phyloP scores from a whole-genome alignment of 2,329 filamentous ascomycete species.

The Calonectria henricotiae region DNA sequence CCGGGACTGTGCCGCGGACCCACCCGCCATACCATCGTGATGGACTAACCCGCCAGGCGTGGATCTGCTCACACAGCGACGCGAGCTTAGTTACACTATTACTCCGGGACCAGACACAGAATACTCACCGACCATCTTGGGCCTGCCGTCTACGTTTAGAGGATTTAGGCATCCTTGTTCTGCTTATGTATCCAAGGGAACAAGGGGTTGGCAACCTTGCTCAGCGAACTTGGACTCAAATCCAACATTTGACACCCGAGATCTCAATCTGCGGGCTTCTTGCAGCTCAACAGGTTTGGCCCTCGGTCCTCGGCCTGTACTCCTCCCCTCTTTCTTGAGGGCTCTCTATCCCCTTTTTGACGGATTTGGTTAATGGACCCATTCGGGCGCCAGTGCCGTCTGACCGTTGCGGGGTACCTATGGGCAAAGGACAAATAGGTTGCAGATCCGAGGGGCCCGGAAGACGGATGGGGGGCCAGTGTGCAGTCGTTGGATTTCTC shows the following conservation, averaged over 20 bases:
- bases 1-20: conserved; percentile 54
- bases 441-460: conserved; percentile 50
- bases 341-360: conserved; percentile 34
- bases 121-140: conserved; percentile 29
- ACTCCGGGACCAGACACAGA: conserved; percentile 13
- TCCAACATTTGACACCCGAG: conserved; percentile 11
- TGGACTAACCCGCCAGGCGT: conserved; percentile 39
- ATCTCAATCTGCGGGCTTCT: conserved; percentile 25
- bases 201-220: conserved; percentile 2
- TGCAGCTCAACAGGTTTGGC: conserved; percentile 33
- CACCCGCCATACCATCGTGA: conserved; percentile 45
- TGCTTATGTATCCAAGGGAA: neutral
- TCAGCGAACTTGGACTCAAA: neutral
- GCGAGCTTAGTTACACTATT: conserved; percentile 34
- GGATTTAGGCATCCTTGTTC: conserved; percentile 20
- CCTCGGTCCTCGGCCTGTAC: conserved; percentile 34
- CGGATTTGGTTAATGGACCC: conserved; percentile 45
- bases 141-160: conserved; percentile 20
- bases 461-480: conserved; percentile 41
- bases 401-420: conserved; percentile 52
- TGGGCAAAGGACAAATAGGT: conserved; percentile 50
- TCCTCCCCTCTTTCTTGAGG: conserved; percentile 36
- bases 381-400: conserved; percentile 50
- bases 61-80: conserved; percentile 38
- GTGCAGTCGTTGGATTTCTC: conserved; percentile 42